Conservation (phyloP, 2,329 filamentous ascomycete genomes). For the Trichoderma asperellum region DNA sequence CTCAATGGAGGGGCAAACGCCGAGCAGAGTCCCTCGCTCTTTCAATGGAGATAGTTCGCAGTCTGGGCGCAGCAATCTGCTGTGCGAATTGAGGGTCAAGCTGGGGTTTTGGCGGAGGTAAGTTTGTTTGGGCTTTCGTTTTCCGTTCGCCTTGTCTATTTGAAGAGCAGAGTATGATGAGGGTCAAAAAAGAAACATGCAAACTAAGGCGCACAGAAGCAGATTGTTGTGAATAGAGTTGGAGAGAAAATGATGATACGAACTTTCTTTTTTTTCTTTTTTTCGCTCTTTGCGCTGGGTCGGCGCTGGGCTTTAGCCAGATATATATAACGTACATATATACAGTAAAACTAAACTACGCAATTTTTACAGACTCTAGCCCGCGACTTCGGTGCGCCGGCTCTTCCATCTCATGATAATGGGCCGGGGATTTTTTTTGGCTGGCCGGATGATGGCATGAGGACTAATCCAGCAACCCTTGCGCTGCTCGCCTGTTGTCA, state of each 20-base stretch:
- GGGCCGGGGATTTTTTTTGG: background rate
- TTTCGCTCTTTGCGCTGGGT: background rate
- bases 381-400: constrained; percentile 17
- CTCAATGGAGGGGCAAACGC: constrained; percentile 10
- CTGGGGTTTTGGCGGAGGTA: background rate
- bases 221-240: background rate
- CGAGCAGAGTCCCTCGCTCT: background rate
- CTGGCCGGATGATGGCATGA: constrained; percentile 14
- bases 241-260: background rate
- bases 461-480: constrained; percentile 10
- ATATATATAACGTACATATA: constrained; percentile 11
- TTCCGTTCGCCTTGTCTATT: background rate
- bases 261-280: background rate
- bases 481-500: background rate
- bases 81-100: background rate
- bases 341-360: background rate
- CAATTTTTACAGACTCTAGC: background rate
- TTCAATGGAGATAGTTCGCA: constrained; percentile 12
- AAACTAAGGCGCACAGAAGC: background rate
- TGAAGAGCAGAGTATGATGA: background rate
- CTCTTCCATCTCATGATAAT: background rate
- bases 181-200: too few relatives aligned
- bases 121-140: background rate
- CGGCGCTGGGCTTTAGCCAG: background rate
- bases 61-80: background rate